Evolutionary conservation across 2,329 filamentous ascomycete species (phyloP).

Genomic region (Trichoderma koningii): DNA sequence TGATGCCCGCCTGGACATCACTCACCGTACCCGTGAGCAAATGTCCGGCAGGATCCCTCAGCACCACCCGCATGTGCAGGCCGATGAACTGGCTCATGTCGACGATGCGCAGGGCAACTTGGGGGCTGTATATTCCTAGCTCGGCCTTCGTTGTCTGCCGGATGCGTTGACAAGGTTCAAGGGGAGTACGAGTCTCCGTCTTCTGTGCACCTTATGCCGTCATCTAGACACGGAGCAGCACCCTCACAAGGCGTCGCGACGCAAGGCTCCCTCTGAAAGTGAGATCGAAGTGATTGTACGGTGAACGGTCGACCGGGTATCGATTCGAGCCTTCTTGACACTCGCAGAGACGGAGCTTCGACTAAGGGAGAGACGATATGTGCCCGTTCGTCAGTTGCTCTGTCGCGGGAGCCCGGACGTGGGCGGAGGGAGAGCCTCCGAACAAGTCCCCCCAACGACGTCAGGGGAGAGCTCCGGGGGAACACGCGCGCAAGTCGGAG

Average conservation of each 20-base stretch:
- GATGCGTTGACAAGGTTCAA: not conserved
- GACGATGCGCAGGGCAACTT: slow-evolving; percentile 19
- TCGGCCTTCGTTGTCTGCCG: not conserved
- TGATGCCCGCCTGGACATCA: slow-evolving; percentile 66
- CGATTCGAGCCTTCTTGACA: not conserved
- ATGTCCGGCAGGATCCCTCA: slow-evolving; percentile 65
- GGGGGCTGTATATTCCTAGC: not conserved
- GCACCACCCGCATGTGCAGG: slow-evolving; percentile 72
- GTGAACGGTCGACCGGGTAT: not conserved
- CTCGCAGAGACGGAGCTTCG: not conserved
- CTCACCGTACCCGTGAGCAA: slow-evolving; percentile 71
- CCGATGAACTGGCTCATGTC: slow-evolving; percentile 70
- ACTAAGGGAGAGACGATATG: not conserved
- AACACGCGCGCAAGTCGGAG: slow-evolving; percentile 18
- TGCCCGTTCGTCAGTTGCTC: not conserved
- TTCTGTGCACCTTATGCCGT: slow-evolving; percentile 1
- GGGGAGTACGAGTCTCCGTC: not conserved
- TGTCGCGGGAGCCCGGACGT: not conserved
- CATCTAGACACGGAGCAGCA: slow-evolving; percentile 10
- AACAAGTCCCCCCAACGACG: not conserved
- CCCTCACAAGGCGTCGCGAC: not conserved
- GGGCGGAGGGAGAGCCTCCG: not conserved
- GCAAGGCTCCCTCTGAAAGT: not conserved
- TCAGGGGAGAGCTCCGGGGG: slow-evolving; percentile 8
- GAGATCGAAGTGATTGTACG: slow-evolving; percentile 1